Base-by-base conservation (phyloP, 305 asterid species). In the Coffea humblotiana region DNA sequence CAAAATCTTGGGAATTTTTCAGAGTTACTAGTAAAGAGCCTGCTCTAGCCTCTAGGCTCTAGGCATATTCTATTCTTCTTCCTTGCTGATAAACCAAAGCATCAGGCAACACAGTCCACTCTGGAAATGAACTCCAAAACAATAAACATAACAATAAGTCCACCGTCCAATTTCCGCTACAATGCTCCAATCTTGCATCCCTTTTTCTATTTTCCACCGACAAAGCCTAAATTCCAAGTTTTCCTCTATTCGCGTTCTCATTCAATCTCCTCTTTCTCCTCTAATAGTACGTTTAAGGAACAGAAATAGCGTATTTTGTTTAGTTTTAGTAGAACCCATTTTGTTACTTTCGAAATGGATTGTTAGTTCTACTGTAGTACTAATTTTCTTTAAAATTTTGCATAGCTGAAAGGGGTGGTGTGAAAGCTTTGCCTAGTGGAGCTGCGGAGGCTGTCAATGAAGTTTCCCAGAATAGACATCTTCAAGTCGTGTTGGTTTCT, bases 401-500 rank as follows among this genome's bases (percentile, higher is more conserved):
- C 81, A 56, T 89, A 94, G 98, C 90, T 82, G 83, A 81, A 82
- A 87, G 70, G 63, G 86, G 82, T 79, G 72, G 77, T 76, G 81
- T 81, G 72, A 82, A 81, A 54, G 91, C 89, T 29, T 80, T 79
- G 68, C 87, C 87, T 18, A 85, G 85, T 83, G 96, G 89, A 25
- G 84, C 78, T 47, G 89, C 86, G 47, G 87, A 49, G 76, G 89
- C 82, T 71, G 85, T 83, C 9, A 64, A 82, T 35, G 87, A 88
- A 85, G 83, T 65, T 78, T 76, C 87, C 5, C 73, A 80, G 79
- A 88, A 86, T 78, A 88, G 86, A 68, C 88, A 89, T 86, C 94
- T 93, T 74, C 97, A 95, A 78, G 98, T 91, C 74, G 99, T 93
- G 78, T 87, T 93, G 81, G 92, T 95, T 67, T 93, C 98, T 67